Evolutionary conservation across 345 rosid species (phyloP), one percentile per base, ranked within the genome.

Genomic region (Linum tenue): DNA sequence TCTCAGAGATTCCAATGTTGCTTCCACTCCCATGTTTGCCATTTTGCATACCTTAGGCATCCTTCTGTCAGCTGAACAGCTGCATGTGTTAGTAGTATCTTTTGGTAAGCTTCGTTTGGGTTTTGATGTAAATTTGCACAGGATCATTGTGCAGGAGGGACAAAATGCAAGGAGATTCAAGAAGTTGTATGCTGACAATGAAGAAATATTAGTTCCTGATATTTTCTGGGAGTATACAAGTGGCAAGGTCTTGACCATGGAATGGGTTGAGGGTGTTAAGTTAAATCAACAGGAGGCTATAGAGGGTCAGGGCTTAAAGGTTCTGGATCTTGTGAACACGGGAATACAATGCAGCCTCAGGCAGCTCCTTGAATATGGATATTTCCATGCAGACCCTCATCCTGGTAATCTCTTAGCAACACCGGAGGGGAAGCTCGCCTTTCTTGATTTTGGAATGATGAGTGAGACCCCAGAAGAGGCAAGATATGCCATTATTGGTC

Each of bases 391-490:
- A 11, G 99, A 90, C 59, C 99, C 99, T 79, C 99, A 94, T 81
- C 99, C 99, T 55, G 99, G 99, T 44, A 94, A 94, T 69, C 96
- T 94, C 63, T 76, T 94, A 81, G 99, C 96, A 35, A 94, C 99
- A 55, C 99, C 97, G 36, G 96, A 88, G 62, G 99, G 99, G 9
- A 94, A 85, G 78, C 97, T 94, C 68, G 97, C 99, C 56, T 94
- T 92, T 84, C 84, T 92, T 58, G 99, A 92, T 73, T 92, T 90
- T 76, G 97, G 99, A 39, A 92, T 92, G 99, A 92, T 92, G 97
- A 92, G 99, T 72, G 97, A 92, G 78, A 90, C 99, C 69, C 99
- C 99, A 4, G 99, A 92, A 83, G 95, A 80, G 66, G 99, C 99
- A 56, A 88, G 99, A 78, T 81, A 67, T 78, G 97, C 99, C 11